phyloP scores from a whole-genome alignment of 768 basidiomycete genomes.

The Hypsizygus marmoreus region DNA sequence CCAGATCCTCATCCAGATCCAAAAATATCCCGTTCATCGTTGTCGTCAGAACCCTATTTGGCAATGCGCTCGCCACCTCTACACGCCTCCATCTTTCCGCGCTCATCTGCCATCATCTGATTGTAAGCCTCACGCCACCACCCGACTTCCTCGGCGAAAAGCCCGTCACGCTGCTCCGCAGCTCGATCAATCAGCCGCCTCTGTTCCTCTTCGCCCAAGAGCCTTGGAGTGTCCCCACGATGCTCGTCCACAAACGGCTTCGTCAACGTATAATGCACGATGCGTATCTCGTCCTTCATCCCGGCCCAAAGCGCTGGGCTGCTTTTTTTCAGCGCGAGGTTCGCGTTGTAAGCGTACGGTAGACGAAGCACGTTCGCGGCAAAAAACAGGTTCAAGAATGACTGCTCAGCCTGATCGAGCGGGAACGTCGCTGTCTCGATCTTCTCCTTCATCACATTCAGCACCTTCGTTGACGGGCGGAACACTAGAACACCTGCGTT shows the following conservation, averaged over 20 bases:
- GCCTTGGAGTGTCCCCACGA: slow-evolving; percentile 12
- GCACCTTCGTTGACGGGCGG: slow-evolving; percentile 28
- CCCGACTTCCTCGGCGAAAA: slow-evolving; percentile 33
- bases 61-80: neutral
- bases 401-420: slow-evolving; percentile 38
- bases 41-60: too few relatives aligned
- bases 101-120: slow-evolving; percentile 22
- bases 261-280: slow-evolving; percentile 39
- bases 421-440: slow-evolving; percentile 32
- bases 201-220: slow-evolving; percentile 24
- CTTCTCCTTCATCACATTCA: slow-evolving; percentile 28
- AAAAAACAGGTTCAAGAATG: slow-evolving; percentile 43
- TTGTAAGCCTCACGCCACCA: slow-evolving; percentile 34
- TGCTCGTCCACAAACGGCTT: slow-evolving; percentile 31
- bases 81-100: slow-evolving; percentile 6
- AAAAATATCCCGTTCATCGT: too few relatives aligned
- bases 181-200: slow-evolving; percentile 22
- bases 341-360: slow-evolving; percentile 44
- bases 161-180: slow-evolving; percentile 18
- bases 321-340: slow-evolving; percentile 38
- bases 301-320: slow-evolving; percentile 34
- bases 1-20: too few relatives aligned
- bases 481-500: slow-evolving; percentile 43
- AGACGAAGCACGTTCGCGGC: slow-evolving; percentile 34
- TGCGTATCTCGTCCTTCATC: slow-evolving; percentile 30